Conservation (phyloP, 495 filamentous ascomycete species). For the Penicillium daleae region DNA sequence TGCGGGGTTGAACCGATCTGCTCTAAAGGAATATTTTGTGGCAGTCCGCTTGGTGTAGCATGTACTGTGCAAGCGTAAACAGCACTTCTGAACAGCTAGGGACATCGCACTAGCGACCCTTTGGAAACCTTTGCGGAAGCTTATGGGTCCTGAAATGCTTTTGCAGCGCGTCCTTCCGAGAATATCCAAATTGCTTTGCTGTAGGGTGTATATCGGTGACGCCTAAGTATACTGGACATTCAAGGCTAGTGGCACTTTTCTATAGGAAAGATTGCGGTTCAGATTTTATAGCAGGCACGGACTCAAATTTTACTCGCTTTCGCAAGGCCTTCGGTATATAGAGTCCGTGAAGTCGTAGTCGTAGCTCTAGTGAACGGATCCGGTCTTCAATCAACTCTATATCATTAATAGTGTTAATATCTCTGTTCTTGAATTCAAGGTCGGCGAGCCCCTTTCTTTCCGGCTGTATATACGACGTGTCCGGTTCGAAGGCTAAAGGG, state of each 20-base stretch:
- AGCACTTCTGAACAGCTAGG: too few species aligned
- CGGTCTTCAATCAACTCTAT: constrained; percentile 26
- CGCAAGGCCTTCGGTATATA: not conserved
- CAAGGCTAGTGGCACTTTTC: constrained; percentile 14
- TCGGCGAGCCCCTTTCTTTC: constrained; percentile 25
- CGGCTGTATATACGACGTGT: constrained; percentile 16
- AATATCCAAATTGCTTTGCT: too few species aligned
- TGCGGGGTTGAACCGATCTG: too few species aligned
- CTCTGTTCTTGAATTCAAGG: constrained; percentile 31
- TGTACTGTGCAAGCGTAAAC: too few species aligned
- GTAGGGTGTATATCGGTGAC: too few species aligned
- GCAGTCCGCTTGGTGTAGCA: too few species aligned
- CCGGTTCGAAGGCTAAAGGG: constrained; percentile 19
- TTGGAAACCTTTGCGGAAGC: too few species aligned
- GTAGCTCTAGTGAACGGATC: constrained; percentile 28
- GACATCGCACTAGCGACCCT: too few species aligned
- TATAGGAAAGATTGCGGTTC: not conserved
- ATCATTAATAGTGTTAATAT: constrained; percentile 23
- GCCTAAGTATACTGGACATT: too few species aligned
- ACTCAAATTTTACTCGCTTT: constrained; percentile 6
- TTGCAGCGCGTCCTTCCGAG: too few species aligned
- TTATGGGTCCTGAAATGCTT: too few species aligned
- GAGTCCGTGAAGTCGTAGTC: constrained; percentile 23
- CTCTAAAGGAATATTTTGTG: too few species aligned
- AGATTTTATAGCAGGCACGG: not conserved